Percentiles rank a stretch among this genome's conserved stretches.
Conservation (phyloP, 225 moss, liverwort and hornwort genomes). For the Marchantia paleacea region DNA sequence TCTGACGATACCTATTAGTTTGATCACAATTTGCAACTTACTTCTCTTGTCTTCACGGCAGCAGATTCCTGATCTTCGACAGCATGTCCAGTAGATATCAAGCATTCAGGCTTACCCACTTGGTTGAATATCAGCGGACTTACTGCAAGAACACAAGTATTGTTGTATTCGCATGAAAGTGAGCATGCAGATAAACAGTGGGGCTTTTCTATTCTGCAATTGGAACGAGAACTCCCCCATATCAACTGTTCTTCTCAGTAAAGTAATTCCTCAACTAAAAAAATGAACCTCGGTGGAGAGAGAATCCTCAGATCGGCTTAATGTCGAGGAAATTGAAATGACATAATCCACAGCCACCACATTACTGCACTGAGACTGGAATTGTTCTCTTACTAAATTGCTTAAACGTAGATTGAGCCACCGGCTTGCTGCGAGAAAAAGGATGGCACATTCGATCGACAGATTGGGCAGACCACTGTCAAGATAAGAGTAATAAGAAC, state of each 20-base stretch:
- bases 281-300: neutral
- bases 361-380: no score
- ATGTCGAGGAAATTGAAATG: no score
- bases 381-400: no score
- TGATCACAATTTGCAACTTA: neutral
- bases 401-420: neutral
- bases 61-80: neutral
- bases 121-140: constrained; percentile 25
- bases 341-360: no score
- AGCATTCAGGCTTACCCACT: constrained; percentile 24
- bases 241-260: neutral
- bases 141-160: constrained; percentile 21
- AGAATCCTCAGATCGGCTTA: neutral
- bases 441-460: neutral
- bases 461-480: neutral
- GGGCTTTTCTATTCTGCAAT: neutral
- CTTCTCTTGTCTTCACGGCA: neutral
- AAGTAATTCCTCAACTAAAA: neutral
- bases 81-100: constrained; percentile 32
- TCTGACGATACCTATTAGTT: neutral
- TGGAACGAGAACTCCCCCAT: neutral
- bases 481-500: neutral
- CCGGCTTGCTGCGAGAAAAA: neutral
- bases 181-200: neutral
- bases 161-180: neutral